A percentile compares a stretch with the other conserved stretches of the same genome.
Evolutionary conservation across 1,284 basidiomycete genomes (phyloP).

Genomic region (Cryptococcus wingfieldii): DNA sequence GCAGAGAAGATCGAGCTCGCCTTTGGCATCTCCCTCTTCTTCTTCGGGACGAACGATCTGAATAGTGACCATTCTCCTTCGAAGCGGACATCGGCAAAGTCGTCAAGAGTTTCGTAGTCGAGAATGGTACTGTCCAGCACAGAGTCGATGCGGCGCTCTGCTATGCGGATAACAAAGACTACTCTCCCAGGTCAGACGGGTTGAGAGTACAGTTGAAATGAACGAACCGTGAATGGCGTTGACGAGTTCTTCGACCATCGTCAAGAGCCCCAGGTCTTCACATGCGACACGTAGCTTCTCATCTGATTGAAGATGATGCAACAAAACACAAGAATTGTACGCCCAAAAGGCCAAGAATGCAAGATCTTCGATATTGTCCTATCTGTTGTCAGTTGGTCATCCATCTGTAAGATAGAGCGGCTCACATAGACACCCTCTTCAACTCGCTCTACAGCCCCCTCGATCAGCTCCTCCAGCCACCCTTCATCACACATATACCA

Average conservation of each 20-base stretch:
- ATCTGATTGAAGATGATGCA: slow-evolving; percentile 86
- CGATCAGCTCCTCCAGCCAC: slow-evolving; percentile 87
- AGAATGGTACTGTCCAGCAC: slow-evolving; percentile 78
- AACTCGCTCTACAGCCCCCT: slow-evolving; percentile 84
- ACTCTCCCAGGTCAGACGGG: slow-evolving; percentile 1
- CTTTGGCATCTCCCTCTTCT: slow-evolving; percentile 54
- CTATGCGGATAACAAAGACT: slow-evolving; percentile 94
- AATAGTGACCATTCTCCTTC: slow-evolving; percentile 95
- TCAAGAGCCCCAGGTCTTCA: slow-evolving; percentile 66
- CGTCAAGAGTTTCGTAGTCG: slow-evolving; percentile 74
- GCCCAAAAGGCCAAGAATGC: slow-evolving; percentile 89
- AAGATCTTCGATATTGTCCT: slow-evolving; percentile 79
- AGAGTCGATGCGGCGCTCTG: slow-evolving; percentile 81
- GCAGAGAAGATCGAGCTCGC: slow-evolving; percentile 39
- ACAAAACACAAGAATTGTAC: slow-evolving; percentile 81
- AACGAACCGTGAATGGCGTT: slow-evolving; percentile 84
- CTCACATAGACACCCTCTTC: slow-evolving; percentile 87
- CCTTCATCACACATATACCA: slow-evolving; percentile 75
- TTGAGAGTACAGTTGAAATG: background rate
- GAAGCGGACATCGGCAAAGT: slow-evolving; percentile 79
- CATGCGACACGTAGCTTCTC: slow-evolving; percentile 67
- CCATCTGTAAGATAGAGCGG: slow-evolving; percentile 14
- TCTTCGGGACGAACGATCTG: slow-evolving; percentile 63
- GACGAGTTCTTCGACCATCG: slow-evolving; percentile 63
- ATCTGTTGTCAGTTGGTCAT: slow-evolving; percentile 2